phyloP scores from a whole-genome alignment of 371 early-diverging fungal species.

The Mucor lusitanicus region DNA sequence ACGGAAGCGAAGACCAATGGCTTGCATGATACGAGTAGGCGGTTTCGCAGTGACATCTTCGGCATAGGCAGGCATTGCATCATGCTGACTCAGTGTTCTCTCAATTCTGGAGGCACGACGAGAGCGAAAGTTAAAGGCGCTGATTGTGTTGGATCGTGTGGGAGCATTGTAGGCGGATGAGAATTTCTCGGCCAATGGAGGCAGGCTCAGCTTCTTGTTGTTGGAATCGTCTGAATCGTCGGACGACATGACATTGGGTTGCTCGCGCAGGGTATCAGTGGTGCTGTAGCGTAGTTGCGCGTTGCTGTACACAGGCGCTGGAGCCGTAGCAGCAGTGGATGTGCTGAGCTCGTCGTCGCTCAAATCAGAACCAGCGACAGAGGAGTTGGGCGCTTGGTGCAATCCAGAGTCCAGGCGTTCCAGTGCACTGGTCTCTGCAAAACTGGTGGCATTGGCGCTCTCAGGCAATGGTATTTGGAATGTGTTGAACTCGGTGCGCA shows the following conservation, averaged over 20 bases:
- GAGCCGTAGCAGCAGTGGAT: neutral
- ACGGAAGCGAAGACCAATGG: neutral
- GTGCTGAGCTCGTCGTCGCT: neutral
- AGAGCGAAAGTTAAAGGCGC: neutral
- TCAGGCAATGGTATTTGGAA: slow-evolving; percentile 16
- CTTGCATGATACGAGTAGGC: slow-evolving; percentile 11
- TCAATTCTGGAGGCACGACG: slow-evolving; percentile 6
- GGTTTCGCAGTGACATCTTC: neutral
- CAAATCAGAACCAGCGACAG: slow-evolving; percentile 1
- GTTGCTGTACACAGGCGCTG: neutral
- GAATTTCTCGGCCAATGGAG: neutral
- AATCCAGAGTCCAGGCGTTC: slow-evolving; percentile 10
- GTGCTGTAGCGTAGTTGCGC: neutral
- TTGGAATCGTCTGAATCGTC: neutral
- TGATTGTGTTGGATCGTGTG: neutral
- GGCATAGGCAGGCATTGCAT: neutral
- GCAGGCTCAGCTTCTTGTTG: neutral
- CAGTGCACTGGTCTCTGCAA: neutral
- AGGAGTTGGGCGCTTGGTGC: neutral
- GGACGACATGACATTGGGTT: neutral
- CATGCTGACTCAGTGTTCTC: slow-evolving; percentile 7
- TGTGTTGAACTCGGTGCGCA: slow-evolving; percentile 15
- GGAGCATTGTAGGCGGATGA: neutral
- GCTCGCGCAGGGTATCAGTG: neutral
- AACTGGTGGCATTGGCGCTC: neutral